Evolutionary conservation across 495 filamentous ascomycete genomes (phyloP).

Genomic region (Penicillium alfredii): DNA sequence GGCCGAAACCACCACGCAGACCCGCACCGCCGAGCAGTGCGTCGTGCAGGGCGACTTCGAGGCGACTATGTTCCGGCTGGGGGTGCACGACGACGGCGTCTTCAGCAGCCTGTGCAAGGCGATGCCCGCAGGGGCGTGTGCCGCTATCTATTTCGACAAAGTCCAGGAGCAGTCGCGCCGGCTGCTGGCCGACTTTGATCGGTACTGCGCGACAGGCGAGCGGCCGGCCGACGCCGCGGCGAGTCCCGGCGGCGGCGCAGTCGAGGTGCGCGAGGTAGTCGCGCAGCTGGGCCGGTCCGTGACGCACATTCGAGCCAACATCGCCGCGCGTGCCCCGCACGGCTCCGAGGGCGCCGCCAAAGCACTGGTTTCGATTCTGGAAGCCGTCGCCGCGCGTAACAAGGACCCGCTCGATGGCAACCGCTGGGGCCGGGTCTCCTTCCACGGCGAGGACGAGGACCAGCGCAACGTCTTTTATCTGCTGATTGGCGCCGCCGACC

Average conservation of each 20-base stretch:
- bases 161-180: conserved; percentile 30
- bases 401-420: conserved; percentile 40
- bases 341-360: conserved; percentile 35
- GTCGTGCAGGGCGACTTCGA: conserved; percentile 46
- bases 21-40: conserved; percentile 36
- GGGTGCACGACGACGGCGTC: conserved; percentile 42
- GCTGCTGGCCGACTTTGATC: conserved; percentile 37
- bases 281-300: conserved; percentile 29
- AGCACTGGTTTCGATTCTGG: conserved; percentile 38
- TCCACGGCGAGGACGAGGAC: conserved; percentile 40
- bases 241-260: conserved; percentile 10
- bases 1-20: conserved; percentile 19
- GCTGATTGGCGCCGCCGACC: conserved; percentile 39
- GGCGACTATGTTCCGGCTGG: conserved; percentile 46
- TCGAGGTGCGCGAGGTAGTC: conserved; percentile 32
- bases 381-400: conserved; percentile 40
- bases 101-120: conserved; percentile 42
- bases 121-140: conserved; percentile 42
- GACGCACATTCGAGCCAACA: conserved; percentile 32
- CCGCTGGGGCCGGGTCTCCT: conserved; percentile 32
- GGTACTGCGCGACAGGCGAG: conserved; percentile 36
- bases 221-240: conserved; percentile 10
- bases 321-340: conserved; percentile 30
- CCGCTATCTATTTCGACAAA: conserved; percentile 46
- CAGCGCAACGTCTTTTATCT: conserved; percentile 46